A percentile compares a stretch with the other conserved stretches of the same genome.
These are phyloP conservation scores for Tylopilus subfusipes DNA, from an alignment of 768 basidiomycete genomes.

Conservation along the genomic window DNA sequence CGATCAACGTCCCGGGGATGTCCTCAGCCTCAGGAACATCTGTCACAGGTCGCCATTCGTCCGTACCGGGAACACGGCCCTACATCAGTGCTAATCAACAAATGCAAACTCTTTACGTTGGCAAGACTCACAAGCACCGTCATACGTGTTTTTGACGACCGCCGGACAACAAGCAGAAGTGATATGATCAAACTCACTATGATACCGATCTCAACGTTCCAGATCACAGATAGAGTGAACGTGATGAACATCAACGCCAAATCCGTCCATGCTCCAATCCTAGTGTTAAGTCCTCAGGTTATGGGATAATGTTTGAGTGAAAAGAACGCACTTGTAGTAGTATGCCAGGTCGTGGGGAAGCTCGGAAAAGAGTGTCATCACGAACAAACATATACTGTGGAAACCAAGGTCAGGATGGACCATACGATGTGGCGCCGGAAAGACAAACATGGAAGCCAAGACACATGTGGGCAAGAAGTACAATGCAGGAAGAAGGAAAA, in stretches of 20 bases:
- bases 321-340: conserved; percentile 66
- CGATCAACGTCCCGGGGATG: conserved; percentile 76
- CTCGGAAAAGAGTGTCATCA: conserved; percentile 79
- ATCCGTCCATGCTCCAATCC: conserved; percentile 93
- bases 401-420: conserved; percentile 4
- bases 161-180: conserved; percentile 82
- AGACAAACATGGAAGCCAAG: conserved; percentile 76
- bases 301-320: background rate
- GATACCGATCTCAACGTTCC: conserved; percentile 91
- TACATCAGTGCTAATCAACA: conserved; percentile 25
- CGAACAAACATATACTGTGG: conserved; percentile 75
- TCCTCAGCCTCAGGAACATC: conserved; percentile 86
- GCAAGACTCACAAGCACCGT: conserved; percentile 64
- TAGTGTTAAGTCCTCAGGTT: background rate
- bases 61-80: conserved; percentile 87
- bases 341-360: conserved; percentile 83
- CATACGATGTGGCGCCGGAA: conserved; percentile 1
- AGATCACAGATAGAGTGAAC: conserved; percentile 81
- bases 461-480: conserved; percentile 89
- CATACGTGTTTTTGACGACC: conserved; percentile 87
- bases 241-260: conserved; percentile 83
- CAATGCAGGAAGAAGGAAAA: conserved; percentile 84
- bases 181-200: conserved; percentile 86
- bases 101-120: background rate
- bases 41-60: conserved; percentile 85